phyloP scores from a whole-genome alignment of 2,329 filamentous ascomycete genomes.

The Botrytis sinoallii region DNA sequence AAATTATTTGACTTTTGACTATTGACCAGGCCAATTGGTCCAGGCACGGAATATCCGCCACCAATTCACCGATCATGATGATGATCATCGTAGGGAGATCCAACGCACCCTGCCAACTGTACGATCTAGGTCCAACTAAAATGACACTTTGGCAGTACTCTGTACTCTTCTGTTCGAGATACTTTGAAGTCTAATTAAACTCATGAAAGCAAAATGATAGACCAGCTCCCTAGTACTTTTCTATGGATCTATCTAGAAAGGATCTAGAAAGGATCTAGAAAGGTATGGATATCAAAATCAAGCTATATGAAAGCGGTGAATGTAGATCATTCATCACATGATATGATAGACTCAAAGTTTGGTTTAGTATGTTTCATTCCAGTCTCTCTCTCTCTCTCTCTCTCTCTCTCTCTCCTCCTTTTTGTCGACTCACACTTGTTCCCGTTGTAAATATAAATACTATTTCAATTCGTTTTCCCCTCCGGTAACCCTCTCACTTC shows the following conservation, averaged over 20 bases:
- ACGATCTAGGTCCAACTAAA: background rate
- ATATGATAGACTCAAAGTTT: background rate
- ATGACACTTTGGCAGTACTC: background rate
- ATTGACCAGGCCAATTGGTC: background rate
- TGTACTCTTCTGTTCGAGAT: background rate
- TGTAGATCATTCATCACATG: background rate
- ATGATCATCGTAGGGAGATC: background rate
- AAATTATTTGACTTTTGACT: constrained; percentile 8
- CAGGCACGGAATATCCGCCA: constrained; percentile 1
- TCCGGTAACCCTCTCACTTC: background rate
- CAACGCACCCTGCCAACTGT: background rate
- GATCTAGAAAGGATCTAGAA: background rate
- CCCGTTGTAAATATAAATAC: background rate
- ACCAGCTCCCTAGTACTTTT: background rate
- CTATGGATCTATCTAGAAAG: background rate
- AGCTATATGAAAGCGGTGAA: background rate
- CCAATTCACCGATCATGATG: background rate
- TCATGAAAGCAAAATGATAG: background rate
- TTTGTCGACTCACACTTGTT: background rate
- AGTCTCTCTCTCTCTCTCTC: background rate
- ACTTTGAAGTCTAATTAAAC: background rate
- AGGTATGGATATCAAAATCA: background rate
- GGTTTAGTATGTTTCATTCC: background rate
- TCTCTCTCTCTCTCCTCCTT: background rate
- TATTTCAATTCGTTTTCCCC: background rate